These are phyloP conservation scores for Trichophyton equinum DNA, from an alignment of 2,329 filamentous ascomycete genomes.

Conservation along the genomic window DNA sequence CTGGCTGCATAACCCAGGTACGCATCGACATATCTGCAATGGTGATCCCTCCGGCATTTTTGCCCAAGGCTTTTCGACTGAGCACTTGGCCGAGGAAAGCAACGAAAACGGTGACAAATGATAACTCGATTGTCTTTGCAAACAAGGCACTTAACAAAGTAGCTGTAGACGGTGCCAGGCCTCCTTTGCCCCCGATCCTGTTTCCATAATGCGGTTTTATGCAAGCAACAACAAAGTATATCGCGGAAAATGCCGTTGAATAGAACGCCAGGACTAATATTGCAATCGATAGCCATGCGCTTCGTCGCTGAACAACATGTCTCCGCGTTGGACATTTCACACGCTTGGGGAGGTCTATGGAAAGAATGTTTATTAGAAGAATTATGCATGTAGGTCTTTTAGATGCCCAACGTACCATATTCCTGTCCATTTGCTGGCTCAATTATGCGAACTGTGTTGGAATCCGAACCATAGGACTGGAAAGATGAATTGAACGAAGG, in stretches of 20 bases:
- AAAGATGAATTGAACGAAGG: neutral
- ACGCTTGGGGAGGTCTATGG: neutral
- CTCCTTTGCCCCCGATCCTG: slow-evolving; percentile 41
- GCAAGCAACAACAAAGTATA: slow-evolving; percentile 54
- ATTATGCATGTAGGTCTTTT: neutral
- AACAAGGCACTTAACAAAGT: slow-evolving; percentile 55
- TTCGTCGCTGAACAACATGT: slow-evolving; percentile 21
- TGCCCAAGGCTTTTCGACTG: slow-evolving; percentile 54
- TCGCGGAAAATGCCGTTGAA: slow-evolving; percentile 28
- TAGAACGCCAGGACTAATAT: slow-evolving; percentile 29
- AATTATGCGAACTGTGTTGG: neutral
- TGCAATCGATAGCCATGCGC: slow-evolving; percentile 25
- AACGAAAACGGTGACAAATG: slow-evolving; percentile 66
- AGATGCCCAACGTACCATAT: neutral
- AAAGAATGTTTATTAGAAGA: neutral
- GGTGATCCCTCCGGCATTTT: slow-evolving; percentile 51
- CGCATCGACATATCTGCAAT: slow-evolving; percentile 69
- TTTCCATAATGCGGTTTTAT: slow-evolving; percentile 51
- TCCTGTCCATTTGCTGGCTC: neutral
- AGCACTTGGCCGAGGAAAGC: slow-evolving; percentile 62
- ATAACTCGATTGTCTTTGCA: slow-evolving; percentile 65
- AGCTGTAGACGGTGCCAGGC: slow-evolving; percentile 50
- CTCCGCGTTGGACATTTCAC: slow-evolving; percentile 21
- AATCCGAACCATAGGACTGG: neutral
- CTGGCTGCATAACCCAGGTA: slow-evolving; percentile 61